phyloP scores from a whole-genome alignment of 148 eudicot genomes.

The Suaeda aralocaspica region DNA sequence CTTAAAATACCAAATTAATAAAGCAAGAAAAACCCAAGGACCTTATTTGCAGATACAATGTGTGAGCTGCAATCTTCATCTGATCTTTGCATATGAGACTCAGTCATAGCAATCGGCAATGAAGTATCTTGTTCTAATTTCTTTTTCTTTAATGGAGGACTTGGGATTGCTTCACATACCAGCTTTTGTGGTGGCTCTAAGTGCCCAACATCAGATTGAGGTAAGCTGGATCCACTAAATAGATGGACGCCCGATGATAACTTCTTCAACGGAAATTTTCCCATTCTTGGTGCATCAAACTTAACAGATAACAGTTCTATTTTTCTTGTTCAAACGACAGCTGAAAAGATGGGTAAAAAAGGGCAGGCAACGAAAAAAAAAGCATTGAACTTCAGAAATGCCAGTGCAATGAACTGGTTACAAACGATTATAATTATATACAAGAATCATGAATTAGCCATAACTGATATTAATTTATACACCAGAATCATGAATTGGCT shows the following conservation, averaged over 20 bases:
- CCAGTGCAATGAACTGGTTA: no score
- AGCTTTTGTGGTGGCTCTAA: conserved; percentile 42
- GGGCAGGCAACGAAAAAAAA: conserved; percentile 6
- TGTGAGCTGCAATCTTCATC: conserved; percentile 44
- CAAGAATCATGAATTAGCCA: no score
- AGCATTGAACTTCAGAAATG: conserved; percentile 1
- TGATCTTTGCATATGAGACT: conserved; percentile 29
- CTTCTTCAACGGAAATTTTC: conserved; percentile 49
- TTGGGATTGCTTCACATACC: conserved; percentile 58
- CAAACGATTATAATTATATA: no score
- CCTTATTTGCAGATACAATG: conserved; percentile 39
- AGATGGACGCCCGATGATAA: conserved; percentile 49
- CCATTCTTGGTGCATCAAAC: conserved; percentile 46
- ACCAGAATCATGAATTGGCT: no score
- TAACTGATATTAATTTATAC: no score
- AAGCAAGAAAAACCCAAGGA: conserved; percentile 20
- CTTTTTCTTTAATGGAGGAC: conserved; percentile 69
- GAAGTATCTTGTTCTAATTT: conserved; percentile 55
- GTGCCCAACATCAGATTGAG: conserved; percentile 41
- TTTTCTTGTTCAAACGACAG: conserved; percentile 73
- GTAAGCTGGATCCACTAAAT: conserved; percentile 45
- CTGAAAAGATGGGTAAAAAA: no score
- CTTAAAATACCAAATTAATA: neutral
- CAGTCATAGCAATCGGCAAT: conserved; percentile 29
- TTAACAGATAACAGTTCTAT: conserved; percentile 64